Evolutionary conservation across 371 early-diverging fungal species (phyloP).

Genomic region (Mucor indicus): DNA sequence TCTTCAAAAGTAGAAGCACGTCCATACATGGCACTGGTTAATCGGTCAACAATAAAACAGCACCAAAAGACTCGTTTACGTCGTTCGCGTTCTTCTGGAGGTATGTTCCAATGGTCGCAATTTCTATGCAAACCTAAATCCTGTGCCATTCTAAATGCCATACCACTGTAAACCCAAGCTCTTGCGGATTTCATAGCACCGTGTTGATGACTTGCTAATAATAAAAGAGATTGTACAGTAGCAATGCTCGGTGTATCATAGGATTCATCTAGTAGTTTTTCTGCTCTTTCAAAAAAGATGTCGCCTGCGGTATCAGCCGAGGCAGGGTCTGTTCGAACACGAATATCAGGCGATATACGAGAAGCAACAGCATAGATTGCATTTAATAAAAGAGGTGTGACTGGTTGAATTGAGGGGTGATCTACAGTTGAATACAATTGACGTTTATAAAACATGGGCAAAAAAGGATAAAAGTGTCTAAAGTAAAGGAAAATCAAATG

Average conservation of each 20-base stretch:
- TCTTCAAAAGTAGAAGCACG: constrained; percentile 42
- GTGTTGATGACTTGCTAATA: constrained; percentile 54
- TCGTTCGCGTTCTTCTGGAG: constrained; percentile 40
- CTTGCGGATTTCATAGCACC: constrained; percentile 48
- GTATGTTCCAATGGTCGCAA: constrained; percentile 43
- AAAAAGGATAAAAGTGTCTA: constrained; percentile 47
- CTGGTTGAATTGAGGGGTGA: constrained; percentile 11
- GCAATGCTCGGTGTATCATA: constrained; percentile 57
- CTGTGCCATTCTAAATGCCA: constrained; percentile 54
- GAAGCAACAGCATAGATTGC: constrained; percentile 51
- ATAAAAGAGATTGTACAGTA: constrained; percentile 57
- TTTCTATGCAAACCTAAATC: constrained; percentile 46
- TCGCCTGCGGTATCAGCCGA: constrained; percentile 40
- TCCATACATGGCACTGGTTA: constrained; percentile 41
- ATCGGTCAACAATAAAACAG: constrained; percentile 45
- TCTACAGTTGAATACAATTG: constrained; percentile 12
- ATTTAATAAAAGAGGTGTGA: constrained; percentile 45
- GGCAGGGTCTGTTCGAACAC: constrained; percentile 32
- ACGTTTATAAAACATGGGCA: constrained; percentile 54
- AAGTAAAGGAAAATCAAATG: constrained; percentile 58
- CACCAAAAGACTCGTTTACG: constrained; percentile 53
- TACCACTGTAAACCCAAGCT: constrained; percentile 51
- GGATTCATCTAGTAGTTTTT: constrained; percentile 49
- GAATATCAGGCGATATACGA: constrained; percentile 35
- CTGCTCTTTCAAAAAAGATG: constrained; percentile 47